These are phyloP conservation scores for Tylopilus plumbeoviolaceoides DNA, from an alignment of 768 basidiomycete genomes.

Conservation along the genomic window DNA sequence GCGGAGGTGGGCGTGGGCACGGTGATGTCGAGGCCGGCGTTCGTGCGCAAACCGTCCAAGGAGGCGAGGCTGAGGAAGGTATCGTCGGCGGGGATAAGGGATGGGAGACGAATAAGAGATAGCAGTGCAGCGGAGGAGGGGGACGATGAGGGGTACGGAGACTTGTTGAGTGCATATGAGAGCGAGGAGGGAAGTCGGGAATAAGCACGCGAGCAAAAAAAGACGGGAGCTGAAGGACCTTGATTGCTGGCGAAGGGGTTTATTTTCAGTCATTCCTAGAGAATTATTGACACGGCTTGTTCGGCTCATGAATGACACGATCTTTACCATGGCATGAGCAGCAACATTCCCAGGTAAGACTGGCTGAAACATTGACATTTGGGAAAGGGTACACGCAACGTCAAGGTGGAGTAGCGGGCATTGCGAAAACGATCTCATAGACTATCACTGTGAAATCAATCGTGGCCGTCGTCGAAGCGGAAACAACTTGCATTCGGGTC, in stretches of 20 bases:
- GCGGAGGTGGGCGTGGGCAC: slow-evolving; percentile 1
- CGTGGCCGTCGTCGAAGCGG: no score
- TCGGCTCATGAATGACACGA: neutral
- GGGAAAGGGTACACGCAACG: no score
- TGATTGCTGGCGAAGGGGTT: neutral
- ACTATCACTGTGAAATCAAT: no score
- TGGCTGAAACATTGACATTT: no score
- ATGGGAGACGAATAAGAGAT: slow-evolving; percentile 40
- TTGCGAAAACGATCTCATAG: no score
- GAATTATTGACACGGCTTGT: neutral
- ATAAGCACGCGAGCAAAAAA: slow-evolving; percentile 8
- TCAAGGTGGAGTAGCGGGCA: no score
- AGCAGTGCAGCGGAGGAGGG: slow-evolving; percentile 68
- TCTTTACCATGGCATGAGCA: no score
- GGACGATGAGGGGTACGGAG: slow-evolving; percentile 73
- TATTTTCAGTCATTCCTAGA: neutral
- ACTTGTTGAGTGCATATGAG: slow-evolving; percentile 76
- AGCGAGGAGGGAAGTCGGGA: slow-evolving; percentile 55
- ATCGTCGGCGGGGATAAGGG: slow-evolving; percentile 38
- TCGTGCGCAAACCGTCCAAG: slow-evolving; percentile 28
- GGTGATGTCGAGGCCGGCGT: slow-evolving; percentile 21
- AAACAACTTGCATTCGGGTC: no score
- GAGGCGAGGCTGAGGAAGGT: slow-evolving; percentile 42
- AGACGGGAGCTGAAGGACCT: neutral
- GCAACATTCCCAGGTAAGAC: no score